phyloP scores from a whole-genome alignment of 257 asterid species.

The Petunia axillaris region DNA sequence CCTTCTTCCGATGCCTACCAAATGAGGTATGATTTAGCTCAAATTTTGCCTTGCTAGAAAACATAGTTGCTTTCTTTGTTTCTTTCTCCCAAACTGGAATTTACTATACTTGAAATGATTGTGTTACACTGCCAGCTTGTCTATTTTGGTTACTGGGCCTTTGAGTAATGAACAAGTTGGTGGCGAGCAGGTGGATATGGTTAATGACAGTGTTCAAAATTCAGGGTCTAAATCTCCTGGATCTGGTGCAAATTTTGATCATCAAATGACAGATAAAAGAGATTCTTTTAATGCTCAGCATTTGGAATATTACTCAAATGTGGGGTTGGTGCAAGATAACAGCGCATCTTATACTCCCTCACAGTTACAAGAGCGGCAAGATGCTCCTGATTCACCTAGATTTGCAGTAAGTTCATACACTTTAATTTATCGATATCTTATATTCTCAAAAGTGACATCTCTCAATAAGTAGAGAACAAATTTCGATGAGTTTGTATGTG shows the following conservation, averaged over 20 bases:
- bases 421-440: too few species aligned
- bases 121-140: constrained; percentile 50
- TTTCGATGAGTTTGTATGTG: too few species aligned
- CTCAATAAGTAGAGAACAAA: too few species aligned
- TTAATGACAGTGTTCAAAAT: constrained; percentile 53
- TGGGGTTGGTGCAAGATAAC: constrained; percentile 64
- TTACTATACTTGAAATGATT: constrained; percentile 29
- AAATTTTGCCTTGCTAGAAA: too few species aligned
- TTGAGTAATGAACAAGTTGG: constrained; percentile 56
- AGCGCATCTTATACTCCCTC: constrained; percentile 61
- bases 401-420: constrained; percentile 61
- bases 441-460: background rate
- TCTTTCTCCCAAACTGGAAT: too few species aligned
- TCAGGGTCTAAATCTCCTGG: constrained; percentile 76
- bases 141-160: constrained; percentile 56
- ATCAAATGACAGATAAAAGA: constrained; percentile 48
- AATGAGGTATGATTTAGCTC: too few species aligned
- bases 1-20: too few species aligned
- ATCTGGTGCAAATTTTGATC: constrained; percentile 54
- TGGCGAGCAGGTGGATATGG: constrained; percentile 52
- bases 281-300: constrained; percentile 54
- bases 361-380: constrained; percentile 64
- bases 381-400: constrained; percentile 64
- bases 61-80: too few species aligned
- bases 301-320: constrained; percentile 64